Evolutionary conservation across 441 rosid genomes (phyloP).

Genomic region (Gossypium aridum): DNA sequence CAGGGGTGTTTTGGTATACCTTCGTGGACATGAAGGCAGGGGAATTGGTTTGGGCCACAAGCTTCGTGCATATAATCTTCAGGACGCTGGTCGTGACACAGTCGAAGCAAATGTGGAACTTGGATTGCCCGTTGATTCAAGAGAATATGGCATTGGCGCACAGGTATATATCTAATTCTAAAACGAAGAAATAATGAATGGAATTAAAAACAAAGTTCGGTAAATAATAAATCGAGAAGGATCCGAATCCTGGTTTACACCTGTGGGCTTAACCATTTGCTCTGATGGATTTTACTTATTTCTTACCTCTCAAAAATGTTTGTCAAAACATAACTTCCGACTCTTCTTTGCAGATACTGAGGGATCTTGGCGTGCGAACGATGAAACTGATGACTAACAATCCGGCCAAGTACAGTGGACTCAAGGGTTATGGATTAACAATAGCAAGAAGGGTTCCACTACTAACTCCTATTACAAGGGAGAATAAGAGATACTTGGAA

Average conservation of each 20-base stretch:
- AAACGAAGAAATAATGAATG: background rate
- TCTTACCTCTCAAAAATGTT: background rate
- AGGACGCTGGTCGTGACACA: conserved; percentile 77
- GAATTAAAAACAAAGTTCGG: too few species aligned
- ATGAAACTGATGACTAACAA: conserved; percentile 90
- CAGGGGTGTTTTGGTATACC: conserved; percentile 76
- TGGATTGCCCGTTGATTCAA: conserved; percentile 79
- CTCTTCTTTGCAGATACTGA: conserved; percentile 42
- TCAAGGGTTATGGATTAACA: conserved; percentile 80
- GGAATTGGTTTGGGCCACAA: conserved; percentile 91
- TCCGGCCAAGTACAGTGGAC: conserved; percentile 71
- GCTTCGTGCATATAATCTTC: conserved; percentile 88
- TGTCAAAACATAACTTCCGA: background rate
- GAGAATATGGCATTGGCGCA: conserved; percentile 91
- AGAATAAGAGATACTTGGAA: conserved; percentile 65
- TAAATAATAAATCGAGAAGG: too few species aligned
- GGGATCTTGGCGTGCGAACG: conserved; percentile 65
- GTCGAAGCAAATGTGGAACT: conserved; percentile 89
- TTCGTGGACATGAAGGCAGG: conserved; percentile 92
- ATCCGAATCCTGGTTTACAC: background rate
- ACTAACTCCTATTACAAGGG: conserved; percentile 47
- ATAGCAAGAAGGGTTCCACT: conserved; percentile 74
- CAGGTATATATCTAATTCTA: conserved; percentile 40
- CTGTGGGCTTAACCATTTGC: background rate
- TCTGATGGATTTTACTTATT: background rate